Percentiles rank a stretch among this genome's conserved stretches.
phyloP scores from a whole-genome alignment of 176 grass and related monocot species.

The Typha latifolia region DNA sequence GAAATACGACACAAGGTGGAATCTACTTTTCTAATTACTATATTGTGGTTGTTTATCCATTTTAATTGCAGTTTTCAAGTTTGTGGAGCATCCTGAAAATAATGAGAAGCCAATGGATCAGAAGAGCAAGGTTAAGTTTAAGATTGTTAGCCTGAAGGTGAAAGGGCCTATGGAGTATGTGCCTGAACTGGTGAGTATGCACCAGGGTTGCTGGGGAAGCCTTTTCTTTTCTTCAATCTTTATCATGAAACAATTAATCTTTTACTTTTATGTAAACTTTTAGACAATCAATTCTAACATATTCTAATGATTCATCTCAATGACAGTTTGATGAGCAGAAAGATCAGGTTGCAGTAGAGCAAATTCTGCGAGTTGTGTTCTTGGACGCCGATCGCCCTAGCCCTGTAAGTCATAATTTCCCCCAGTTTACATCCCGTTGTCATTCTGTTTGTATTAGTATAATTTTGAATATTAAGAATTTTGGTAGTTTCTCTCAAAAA shows the following conservation, averaged over 20 bases:
- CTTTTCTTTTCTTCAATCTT: no score
- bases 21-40: neutral
- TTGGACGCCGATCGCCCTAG: conserved; percentile 65
- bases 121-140: conserved; percentile 94
- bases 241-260: neutral
- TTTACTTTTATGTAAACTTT: neutral
- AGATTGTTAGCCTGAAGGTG: conserved; percentile 98
- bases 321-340: conserved; percentile 95
- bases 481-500: no score
- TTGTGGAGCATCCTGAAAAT: conserved; percentile 95
- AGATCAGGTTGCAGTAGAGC: conserved; percentile 71
- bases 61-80: conserved; percentile 78
- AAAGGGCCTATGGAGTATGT: conserved; percentile 94
- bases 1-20: neutral
- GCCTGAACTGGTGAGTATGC: conserved; percentile 56
- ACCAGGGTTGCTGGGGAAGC: no score
- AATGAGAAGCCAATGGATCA: conserved; percentile 74
- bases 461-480: neutral
- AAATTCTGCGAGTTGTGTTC: conserved; percentile 83
- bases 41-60: conserved; percentile 16
- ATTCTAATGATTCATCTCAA: neutral
- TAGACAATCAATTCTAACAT: neutral
- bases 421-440: neutral
- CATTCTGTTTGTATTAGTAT: neutral
- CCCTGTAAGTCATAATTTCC: conserved; percentile 29